Base-by-base conservation (phyloP, 768 basidiomycete species). In the Candolleomyces efflorescens region DNA sequence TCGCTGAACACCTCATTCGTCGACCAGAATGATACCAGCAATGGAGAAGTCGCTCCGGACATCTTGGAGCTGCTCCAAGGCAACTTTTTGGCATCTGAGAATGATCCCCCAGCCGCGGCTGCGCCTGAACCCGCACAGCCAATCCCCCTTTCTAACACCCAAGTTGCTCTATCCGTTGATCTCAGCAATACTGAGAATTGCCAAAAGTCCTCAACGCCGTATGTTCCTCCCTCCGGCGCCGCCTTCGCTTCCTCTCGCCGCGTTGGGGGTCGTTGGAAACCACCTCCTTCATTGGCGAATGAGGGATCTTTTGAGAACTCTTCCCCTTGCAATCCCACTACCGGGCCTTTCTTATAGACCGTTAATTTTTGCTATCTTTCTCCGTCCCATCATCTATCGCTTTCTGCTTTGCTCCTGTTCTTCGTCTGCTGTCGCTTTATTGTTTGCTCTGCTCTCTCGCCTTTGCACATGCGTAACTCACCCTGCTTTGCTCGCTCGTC, bases 161-260 rank as follows among this genome's bases (percentile, higher is more conserved):
- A 57, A 17, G 45, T 44, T 10, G 45, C 53, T 27, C 53, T 59
- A 4, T 49, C 61, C 39, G 45, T 54, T 23, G 53, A 39, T 32
- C 44, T 43, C 20, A 45, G 53, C 22, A 60, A 53, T 27, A 37
- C 56, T 18, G 52, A 50, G 26, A 56, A 18, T 26, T 39, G 3
- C 44, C 43, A 49, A 46, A 45, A 50, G 38, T 27, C 56, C 11
- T 32, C 32, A 11, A 32, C 32, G 18, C 24, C 20, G 11, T 86
- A 86, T 60, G 67, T 74, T 0, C 85, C 85, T 5, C 84, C 85
- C 13, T 59, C 82, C 12, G 85, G 83, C 50, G 84, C 85, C 20
- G 65, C 70, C 3, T 63, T 78, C 56, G 75, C 78, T 1, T 75
- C 78, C 9, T 77, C 71, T 23, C 78, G 85, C 43, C 81, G 85